Conservation (phyloP, 768 basidiomycete species). For the Crassisporium funariophilum region DNA sequence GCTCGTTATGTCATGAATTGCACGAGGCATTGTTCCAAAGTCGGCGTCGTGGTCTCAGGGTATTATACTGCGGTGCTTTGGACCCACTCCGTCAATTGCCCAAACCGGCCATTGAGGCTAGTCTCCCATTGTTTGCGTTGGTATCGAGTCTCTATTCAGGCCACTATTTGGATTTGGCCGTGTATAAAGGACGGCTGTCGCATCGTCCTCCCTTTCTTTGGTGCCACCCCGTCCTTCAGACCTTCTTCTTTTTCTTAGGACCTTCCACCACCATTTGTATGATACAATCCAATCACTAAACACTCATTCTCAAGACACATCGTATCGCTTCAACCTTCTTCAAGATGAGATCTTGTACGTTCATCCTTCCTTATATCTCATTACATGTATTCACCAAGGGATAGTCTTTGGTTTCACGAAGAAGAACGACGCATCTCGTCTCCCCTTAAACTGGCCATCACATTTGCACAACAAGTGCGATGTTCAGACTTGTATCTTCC, state of each 20-base stretch:
- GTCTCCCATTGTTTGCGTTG: no score
- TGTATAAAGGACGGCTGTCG: not conserved
- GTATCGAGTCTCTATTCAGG: no score
- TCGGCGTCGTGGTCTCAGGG: no score
- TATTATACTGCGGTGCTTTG: no score
- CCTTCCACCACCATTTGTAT: not conserved
- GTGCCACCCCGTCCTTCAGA: not conserved
- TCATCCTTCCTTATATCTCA: not conserved
- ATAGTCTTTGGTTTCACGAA: conserved; percentile 9
- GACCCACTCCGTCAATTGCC: no score
- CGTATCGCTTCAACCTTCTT: no score
- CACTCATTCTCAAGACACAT: not conserved
- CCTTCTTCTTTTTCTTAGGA: no score
- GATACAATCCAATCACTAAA: not conserved
- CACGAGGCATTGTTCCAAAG: no score
- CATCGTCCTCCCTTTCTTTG: not conserved
- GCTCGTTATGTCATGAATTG: no score
- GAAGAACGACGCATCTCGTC: conserved; percentile 7
- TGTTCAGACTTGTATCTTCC: conserved; percentile 22
- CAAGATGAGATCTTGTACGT: conserved; percentile 6
- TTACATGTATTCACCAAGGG: not conserved
- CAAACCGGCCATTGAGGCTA: no score
- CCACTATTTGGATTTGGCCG: conserved; percentile 4
- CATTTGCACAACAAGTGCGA: conserved; percentile 32
- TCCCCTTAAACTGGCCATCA: conserved; percentile 25